These are phyloP conservation scores for Populus davidiana DNA, from an alignment of 345 rosid genomes.

Conservation along the genomic window DNA sequence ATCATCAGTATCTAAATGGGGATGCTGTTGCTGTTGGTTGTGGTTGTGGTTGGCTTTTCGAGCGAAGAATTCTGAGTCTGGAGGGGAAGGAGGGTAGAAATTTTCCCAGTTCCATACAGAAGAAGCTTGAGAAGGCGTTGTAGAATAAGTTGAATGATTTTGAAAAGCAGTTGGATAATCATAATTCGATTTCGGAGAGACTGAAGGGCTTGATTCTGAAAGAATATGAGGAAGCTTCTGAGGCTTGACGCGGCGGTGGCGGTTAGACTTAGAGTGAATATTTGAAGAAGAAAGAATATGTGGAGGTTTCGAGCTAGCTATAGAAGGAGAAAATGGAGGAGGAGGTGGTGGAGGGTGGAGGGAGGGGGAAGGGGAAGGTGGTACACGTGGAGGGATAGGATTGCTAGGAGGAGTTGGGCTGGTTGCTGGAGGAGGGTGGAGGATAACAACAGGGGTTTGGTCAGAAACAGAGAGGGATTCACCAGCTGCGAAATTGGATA, in stretches of 20 bases:
- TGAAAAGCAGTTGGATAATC: slow-evolving; percentile 66
- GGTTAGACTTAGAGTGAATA: slow-evolving; percentile 23
- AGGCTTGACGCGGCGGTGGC: slow-evolving; percentile 31
- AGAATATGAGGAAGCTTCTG: slow-evolving; percentile 83
- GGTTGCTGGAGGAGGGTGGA: slow-evolving; percentile 26
- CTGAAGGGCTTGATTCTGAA: slow-evolving; percentile 72
- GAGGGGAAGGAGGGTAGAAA: slow-evolving; percentile 93
- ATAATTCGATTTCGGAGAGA: slow-evolving; percentile 54
- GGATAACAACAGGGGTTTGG: slow-evolving; percentile 79
- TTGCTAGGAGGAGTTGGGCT: slow-evolving; percentile 17
- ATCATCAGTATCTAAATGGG: slow-evolving; percentile 28
- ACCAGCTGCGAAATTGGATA: slow-evolving; percentile 70
- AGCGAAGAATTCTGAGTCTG: slow-evolving; percentile 77
- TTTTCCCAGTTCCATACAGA: slow-evolving; percentile 99
- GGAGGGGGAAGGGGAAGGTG: slow-evolving; percentile 46
- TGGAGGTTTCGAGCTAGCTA: slow-evolving; percentile 54
- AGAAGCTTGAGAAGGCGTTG: slow-evolving; percentile 83
- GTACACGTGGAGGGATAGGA: slow-evolving; percentile 39
- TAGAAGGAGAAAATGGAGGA: slow-evolving; percentile 34
- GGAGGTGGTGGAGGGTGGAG: slow-evolving; percentile 40
- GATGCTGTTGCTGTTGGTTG: slow-evolving; percentile 15
- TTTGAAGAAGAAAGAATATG: slow-evolving; percentile 45
- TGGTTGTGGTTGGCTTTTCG: slow-evolving; percentile 37
- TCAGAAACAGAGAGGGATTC: slow-evolving; percentile 76
- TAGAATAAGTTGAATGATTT: slow-evolving; percentile 59